Evolutionary conservation across 2,329 filamentous ascomycete species (phyloP).

Genomic region (Penicillium sp.): DNA sequence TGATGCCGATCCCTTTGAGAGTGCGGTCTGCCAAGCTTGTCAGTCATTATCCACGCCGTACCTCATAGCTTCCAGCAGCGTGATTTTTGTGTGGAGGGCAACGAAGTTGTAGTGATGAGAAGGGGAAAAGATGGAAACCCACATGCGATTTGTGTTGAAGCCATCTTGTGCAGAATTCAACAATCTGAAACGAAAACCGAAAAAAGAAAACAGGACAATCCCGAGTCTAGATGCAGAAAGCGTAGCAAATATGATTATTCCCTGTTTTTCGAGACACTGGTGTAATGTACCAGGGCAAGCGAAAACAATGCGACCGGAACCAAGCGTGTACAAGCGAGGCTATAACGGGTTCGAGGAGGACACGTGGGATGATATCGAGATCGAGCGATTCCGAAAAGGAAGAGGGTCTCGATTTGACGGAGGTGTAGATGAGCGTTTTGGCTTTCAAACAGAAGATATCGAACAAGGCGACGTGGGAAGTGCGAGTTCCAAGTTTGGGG

Average conservation of each 20-base stretch:
- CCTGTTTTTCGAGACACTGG: not conserved
- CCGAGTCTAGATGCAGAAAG: slow-evolving; percentile 4
- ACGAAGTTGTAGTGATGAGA: too few relatives aligned
- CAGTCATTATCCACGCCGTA: slow-evolving; percentile 25
- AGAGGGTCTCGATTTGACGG: not conserved
- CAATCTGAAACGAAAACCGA: slow-evolving; percentile 15
- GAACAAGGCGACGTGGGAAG: slow-evolving; percentile 1
- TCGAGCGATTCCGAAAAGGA: not conserved
- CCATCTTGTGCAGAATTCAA: slow-evolving; percentile 61
- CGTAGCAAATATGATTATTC: not conserved
- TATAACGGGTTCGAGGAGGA: not conserved
- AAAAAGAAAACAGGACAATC: slow-evolving; percentile 10
- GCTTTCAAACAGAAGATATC: not conserved
- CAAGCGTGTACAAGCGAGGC: not conserved
- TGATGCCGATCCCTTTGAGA: slow-evolving; percentile 91
- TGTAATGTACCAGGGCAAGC: not conserved
- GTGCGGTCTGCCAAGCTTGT: slow-evolving; percentile 70
- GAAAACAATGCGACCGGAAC: slow-evolving; percentile 1
- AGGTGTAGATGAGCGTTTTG: not conserved
- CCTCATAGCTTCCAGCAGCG: not conserved
- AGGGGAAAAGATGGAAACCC: slow-evolving; percentile 37
- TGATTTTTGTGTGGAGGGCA: too few relatives aligned
- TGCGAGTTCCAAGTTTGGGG: too few relatives aligned
- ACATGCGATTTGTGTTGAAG: slow-evolving; percentile 91
- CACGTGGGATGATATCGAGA: not conserved